Percentiles rank a stretch among this genome's conserved stretches.
These are phyloP conservation scores for Dictyophora rubrovolvata DNA, from an alignment of 768 basidiomycete genomes.

Conservation along the genomic window DNA sequence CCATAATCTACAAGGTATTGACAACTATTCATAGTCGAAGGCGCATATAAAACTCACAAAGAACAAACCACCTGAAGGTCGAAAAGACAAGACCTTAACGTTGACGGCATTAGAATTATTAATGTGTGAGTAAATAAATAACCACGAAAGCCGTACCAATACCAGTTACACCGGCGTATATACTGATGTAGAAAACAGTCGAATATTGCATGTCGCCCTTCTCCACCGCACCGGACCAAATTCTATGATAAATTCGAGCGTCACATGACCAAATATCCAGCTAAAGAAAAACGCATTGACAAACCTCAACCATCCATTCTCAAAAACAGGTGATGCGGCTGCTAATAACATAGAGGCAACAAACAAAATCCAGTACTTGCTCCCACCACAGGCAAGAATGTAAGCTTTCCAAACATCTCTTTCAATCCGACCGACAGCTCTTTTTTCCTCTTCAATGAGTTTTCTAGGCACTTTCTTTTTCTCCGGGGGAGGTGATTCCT, in stretches of 20 bases:
- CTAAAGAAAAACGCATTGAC: constrained; percentile 2
- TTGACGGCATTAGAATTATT: constrained; percentile 12
- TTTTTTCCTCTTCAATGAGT: constrained; percentile 69
- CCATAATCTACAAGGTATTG: constrained; percentile 42
- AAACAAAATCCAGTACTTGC: constrained; percentile 50
- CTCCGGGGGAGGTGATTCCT: constrained; percentile 15
- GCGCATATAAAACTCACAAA: constrained; percentile 38
- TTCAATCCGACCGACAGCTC: constrained; percentile 64
- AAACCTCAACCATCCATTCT: constrained; percentile 63
- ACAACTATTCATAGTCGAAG: not conserved
- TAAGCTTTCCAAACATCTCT: constrained; percentile 58
- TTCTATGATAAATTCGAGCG: constrained; percentile 20
- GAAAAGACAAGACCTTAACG: constrained; percentile 39
- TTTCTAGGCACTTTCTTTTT: constrained; percentile 62
- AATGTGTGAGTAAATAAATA: not conserved
- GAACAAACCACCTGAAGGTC: constrained; percentile 57
- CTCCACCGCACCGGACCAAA: constrained; percentile 46
- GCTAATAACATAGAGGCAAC: constrained; percentile 40
- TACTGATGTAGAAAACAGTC: constrained; percentile 51
- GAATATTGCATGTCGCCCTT: constrained; percentile 30
- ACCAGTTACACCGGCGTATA: constrained; percentile 53
- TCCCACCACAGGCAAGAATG: constrained; percentile 39
- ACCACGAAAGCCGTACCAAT: constrained; percentile 21
- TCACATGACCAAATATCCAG: constrained; percentile 18
- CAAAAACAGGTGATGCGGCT: constrained; percentile 54